Conservation (phyloP, 768 basidiomycete genomes). For the Boletus bicolor region DNA sequence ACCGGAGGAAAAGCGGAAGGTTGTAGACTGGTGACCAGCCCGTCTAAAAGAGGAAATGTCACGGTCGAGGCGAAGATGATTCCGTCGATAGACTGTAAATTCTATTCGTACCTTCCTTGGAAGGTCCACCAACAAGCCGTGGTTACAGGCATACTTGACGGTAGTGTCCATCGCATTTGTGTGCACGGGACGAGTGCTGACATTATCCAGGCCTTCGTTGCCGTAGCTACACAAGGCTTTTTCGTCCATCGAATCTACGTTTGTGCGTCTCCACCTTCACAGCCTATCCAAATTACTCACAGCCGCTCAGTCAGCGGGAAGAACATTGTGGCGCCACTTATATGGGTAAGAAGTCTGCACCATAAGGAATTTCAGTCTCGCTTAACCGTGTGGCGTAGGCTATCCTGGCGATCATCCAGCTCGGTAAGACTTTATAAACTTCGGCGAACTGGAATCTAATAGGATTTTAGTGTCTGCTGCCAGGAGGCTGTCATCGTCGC, state of each 20-base stretch:
- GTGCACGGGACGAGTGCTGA: background rate
- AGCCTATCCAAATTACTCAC: background rate
- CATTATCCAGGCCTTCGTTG: background rate
- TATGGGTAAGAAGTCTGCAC: constrained; percentile 9
- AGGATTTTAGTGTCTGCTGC: background rate
- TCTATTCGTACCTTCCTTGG: background rate
- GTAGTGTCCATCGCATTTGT: background rate
- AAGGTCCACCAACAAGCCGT: background rate
- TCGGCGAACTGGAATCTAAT: background rate
- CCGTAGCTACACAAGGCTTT: constrained; percentile 6
- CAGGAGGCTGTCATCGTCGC: background rate
- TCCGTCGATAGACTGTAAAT: no score
- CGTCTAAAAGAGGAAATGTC: no score
- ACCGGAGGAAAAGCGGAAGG: no score
- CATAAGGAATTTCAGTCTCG: background rate
- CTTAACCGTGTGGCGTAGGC: background rate
- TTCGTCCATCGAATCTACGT: constrained; percentile 15
- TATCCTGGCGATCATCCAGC: background rate
- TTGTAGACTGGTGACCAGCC: no score
- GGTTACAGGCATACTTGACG: constrained; percentile 7
- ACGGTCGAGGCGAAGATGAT: no score
- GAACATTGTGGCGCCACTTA: background rate
- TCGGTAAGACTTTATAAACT: constrained; percentile 3
- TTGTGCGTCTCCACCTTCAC: background rate
- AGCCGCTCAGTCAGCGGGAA: constrained; percentile 2